Conservation (phyloP, 192 early-diverging fungal genomes). For the Mortierella alpina region DNA sequence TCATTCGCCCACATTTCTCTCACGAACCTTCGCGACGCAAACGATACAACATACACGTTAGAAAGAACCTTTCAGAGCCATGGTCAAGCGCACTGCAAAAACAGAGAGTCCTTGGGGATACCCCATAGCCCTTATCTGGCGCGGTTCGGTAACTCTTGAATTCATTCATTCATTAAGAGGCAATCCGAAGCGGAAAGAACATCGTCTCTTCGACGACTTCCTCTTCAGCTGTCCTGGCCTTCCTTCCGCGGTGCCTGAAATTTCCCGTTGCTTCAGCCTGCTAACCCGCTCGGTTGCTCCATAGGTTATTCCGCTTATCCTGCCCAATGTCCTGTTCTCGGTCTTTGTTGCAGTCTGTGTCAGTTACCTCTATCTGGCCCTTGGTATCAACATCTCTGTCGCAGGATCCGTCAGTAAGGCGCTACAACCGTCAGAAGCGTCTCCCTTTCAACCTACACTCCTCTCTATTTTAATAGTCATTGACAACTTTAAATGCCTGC, state of each 20-base stretch:
- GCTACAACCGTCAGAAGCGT: not conserved
- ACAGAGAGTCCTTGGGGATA: slow-evolving; percentile 53
- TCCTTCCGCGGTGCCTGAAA: not conserved
- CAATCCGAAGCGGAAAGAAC: not conserved
- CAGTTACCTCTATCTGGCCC: slow-evolving; percentile 43
- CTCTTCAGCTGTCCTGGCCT: not conserved
- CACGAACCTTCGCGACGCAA: slow-evolving; percentile 5
- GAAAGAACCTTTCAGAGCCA: not conserved
- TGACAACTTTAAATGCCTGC: not conserved
- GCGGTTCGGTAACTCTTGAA: slow-evolving; percentile 37
- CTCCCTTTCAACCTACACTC: slow-evolving; percentile 7
- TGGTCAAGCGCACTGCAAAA: slow-evolving; percentile 11
- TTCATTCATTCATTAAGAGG: no score
- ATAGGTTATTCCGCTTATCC: slow-evolving; percentile 50
- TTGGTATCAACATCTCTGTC: slow-evolving; percentile 36
- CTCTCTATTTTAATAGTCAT: slow-evolving; percentile 5
- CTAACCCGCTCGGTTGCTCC: no score
- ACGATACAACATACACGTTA: not conserved
- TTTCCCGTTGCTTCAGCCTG: not conserved
- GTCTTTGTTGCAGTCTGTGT: slow-evolving; percentile 32
- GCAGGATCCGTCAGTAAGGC: slow-evolving; percentile 50
- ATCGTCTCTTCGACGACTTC: not conserved
- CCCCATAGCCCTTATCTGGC: slow-evolving; percentile 50
- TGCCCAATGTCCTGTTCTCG: slow-evolving; percentile 49
- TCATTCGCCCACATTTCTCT: not conserved